Evolutionary conservation across 75 land plant species (phyloP).

Genomic region (Pinus tabuliformis): DNA sequence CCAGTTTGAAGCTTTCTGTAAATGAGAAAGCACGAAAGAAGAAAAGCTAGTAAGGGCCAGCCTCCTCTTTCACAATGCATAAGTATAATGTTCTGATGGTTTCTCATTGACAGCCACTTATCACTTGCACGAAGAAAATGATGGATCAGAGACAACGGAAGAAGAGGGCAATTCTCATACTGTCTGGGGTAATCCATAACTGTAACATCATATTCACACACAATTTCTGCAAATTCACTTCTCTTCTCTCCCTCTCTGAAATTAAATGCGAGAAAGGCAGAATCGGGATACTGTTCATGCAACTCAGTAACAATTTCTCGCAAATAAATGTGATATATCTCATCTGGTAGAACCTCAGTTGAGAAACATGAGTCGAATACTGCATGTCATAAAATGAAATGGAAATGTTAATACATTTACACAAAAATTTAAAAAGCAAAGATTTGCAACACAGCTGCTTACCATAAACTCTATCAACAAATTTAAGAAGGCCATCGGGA

Average conservation of each 20-base stretch:
- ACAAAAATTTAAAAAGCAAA: neutral
- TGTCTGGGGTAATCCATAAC: slow-evolving; percentile 96
- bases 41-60: slow-evolving; percentile 95
- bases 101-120: slow-evolving; percentile 74
- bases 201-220: slow-evolving; percentile 89
- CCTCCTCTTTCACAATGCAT: slow-evolving; percentile 98
- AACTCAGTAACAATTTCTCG: slow-evolving; percentile 85
- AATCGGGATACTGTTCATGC: slow-evolving; percentile 78
- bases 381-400: slow-evolving; percentile 30
- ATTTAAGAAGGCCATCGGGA: slow-evolving; percentile 97
- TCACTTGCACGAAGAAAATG: slow-evolving; percentile 88
- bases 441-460: slow-evolving; percentile 3
- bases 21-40: slow-evolving; percentile 77
- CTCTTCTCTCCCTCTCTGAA: slow-evolving; percentile 91
- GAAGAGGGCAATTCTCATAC: slow-evolving; percentile 93
- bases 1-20: slow-evolving; percentile 82
- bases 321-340: slow-evolving; percentile 79
- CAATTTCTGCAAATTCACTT: slow-evolving; percentile 84
- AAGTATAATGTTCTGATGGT: slow-evolving; percentile 73
- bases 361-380: slow-evolving; percentile 98
- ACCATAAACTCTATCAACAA: slow-evolving; percentile 91
- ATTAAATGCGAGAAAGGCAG: slow-evolving; percentile 92
- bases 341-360: slow-evolving; percentile 90
- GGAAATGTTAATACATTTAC: neutral
- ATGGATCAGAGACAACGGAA: slow-evolving; percentile 84